These are phyloP conservation scores for Ramularia endophylla DNA, from an alignment of 2,329 filamentous ascomycete genomes.

Conservation along the genomic window DNA sequence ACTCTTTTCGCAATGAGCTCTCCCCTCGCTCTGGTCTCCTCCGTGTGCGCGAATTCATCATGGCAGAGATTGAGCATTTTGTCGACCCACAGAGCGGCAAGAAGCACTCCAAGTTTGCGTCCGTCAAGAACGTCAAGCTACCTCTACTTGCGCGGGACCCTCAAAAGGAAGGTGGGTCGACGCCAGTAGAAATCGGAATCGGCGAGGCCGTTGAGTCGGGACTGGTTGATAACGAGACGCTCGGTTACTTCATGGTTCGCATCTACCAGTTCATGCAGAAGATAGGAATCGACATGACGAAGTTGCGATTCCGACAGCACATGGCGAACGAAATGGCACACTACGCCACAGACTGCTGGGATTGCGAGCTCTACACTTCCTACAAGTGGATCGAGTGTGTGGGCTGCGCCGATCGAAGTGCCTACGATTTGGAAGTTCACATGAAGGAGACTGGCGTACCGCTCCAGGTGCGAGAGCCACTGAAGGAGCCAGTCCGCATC, in stretches of 20 bases:
- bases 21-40: conserved; percentile 86
- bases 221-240: conserved; percentile 92
- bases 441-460: conserved; percentile 86
- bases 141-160: conserved; percentile 77
- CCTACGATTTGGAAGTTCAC: conserved; percentile 90
- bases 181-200: conserved; percentile 66
- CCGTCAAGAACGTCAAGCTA: conserved; percentile 78
- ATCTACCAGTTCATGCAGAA: conserved; percentile 86
- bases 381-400: conserved; percentile 99
- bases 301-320: conserved; percentile 95
- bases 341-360: conserved; percentile 97
- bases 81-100: conserved; percentile 93
- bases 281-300: conserved; percentile 79
- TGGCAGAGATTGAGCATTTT: conserved; percentile 99
- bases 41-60: conserved; percentile 92
- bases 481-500: conserved; percentile 69
- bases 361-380: conserved; percentile 84
- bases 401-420: conserved; percentile 90
- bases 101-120: conserved; percentile 82
- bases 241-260: conserved; percentile 93
- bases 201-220: conserved; percentile 78
- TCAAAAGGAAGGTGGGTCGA: conserved; percentile 80
- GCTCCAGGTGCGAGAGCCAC: conserved; percentile 75
- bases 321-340: conserved; percentile 90
- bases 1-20: conserved; percentile 98